Base-by-base conservation (phyloP, 805 yeast species). In the Kodamaea kakaduensis region DNA sequence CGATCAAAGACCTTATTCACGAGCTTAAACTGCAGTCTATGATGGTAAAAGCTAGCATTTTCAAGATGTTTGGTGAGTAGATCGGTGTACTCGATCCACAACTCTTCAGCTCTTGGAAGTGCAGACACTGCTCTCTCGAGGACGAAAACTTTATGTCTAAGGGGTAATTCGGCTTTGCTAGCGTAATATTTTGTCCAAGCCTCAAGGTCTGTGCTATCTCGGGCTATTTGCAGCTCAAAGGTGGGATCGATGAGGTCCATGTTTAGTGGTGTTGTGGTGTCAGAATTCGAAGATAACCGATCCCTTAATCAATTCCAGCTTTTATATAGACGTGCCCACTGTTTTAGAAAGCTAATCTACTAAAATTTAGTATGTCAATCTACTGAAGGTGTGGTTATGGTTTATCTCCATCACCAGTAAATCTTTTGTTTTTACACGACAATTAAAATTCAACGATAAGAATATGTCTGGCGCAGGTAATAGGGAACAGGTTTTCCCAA, bases 401-500 rank as follows among this genome's bases (percentile, higher is more conserved):
- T n/a, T n/a, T n/a, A n/a, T n/a, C n/a, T n/a, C n/a, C n/a, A n/a
- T n/a, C n/a, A n/a, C n/a, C n/a, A n/a, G n/a, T n/a, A n/a, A n/a
- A n/a, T n/a, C n/a, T 16, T 27, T 26, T 26, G n/a, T 13, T 15
- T 10, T 6, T 17, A 27, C 31, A 27, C 17, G 18, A 27, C 31
- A 27, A 16, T 27, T 18, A 12, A 17, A 27, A 27, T 13, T 17
- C 32, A 29, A 29, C 32, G 32, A 29, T 29, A 29, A 17, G 31
- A 15, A 33, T 10, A 78, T 78, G 84, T 77, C 82, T 19, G 81
- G 82, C 23, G 76, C 81, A 21, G 82, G 81, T 41, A 78, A 77
- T 57, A 84, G 97, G 72, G 97, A 89, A 60, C 94, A 86, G 57
- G 97, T 89, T 30, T 89, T 89, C 62, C 96, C 97, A 21, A 89